These are phyloP conservation scores for Curvularia verruculosa DNA, from an alignment of 2,329 filamentous ascomycete species.

Conservation along the genomic window DNA sequence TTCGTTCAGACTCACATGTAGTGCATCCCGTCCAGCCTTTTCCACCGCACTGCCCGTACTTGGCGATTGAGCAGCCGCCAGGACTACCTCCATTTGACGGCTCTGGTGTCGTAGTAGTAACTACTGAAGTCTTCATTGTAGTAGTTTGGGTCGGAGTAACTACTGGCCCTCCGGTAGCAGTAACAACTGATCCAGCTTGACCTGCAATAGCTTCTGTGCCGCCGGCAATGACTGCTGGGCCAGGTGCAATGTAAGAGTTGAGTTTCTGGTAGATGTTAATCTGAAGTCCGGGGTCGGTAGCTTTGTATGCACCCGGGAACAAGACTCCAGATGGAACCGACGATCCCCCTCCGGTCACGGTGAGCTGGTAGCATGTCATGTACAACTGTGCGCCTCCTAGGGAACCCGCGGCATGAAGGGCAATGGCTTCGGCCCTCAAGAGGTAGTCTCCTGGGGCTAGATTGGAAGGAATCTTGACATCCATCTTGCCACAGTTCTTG, in stretches of 20 bases:
- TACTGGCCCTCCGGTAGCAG: constrained; percentile 26
- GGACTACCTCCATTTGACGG: constrained; percentile 19
- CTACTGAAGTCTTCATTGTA: constrained; percentile 17
- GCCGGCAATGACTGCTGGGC: constrained; percentile 51
- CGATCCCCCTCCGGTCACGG: constrained; percentile 62
- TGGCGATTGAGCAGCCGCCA: constrained; percentile 20
- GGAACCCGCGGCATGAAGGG: constrained; percentile 59
- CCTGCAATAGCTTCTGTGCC: constrained; percentile 39
- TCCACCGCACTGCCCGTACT: constrained; percentile 45
- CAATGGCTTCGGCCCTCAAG: constrained; percentile 63
- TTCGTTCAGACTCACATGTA: constrained; percentile 7
- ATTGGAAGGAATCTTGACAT: constrained; percentile 59
- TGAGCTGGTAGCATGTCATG: constrained; percentile 62
- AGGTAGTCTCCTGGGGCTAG: constrained; percentile 59
- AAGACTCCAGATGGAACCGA: constrained; percentile 54
- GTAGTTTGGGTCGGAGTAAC: constrained; percentile 18
- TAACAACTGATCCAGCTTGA: constrained; percentile 30
- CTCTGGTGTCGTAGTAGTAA: constrained; percentile 16
- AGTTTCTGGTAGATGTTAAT: constrained; percentile 64
- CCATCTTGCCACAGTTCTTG: constrained; percentile 55
- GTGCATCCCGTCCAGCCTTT: constrained; percentile 14
- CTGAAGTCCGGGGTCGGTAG: constrained; percentile 63
- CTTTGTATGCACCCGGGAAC: constrained; percentile 63
- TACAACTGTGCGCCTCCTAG: constrained; percentile 55
- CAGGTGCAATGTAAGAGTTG: constrained; percentile 59